Conservation (phyloP, 2,329 filamentous ascomycete genomes). For the Fusarium caatingaense region DNA sequence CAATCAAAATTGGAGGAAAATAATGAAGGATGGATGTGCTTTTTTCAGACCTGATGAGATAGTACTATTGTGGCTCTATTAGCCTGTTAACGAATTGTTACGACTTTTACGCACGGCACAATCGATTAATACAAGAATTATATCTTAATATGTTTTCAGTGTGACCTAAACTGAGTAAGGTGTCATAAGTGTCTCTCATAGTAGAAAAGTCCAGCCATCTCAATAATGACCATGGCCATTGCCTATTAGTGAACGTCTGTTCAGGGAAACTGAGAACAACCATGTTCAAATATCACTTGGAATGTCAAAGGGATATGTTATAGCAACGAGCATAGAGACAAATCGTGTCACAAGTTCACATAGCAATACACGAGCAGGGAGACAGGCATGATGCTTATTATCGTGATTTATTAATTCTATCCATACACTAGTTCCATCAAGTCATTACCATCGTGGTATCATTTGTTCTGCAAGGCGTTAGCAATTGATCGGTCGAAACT, state of each 20-base stretch:
- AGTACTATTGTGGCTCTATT: constrained; percentile 16
- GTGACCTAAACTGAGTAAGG: not conserved
- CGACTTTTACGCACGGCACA: constrained; percentile 38
- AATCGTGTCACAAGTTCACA: not conserved
- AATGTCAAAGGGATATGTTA: rapidly evolving
- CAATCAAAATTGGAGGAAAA: not conserved
- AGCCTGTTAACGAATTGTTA: constrained; percentile 40
- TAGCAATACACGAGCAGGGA: too few relatives aligned
- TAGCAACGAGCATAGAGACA: too few relatives aligned
- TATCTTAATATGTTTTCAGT: not conserved
- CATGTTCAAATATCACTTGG: not conserved
- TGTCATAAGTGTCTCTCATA: too few relatives aligned
- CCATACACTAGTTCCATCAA: constrained; percentile 14
- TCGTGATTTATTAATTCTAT: constrained; percentile 29
- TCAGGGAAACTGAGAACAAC: too few relatives aligned
- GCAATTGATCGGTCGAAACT: not conserved
- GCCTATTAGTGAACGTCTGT: not conserved
- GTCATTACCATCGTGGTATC: constrained; percentile 9
- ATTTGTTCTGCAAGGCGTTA: constrained; percentile 1
- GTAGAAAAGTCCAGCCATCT: not conserved
- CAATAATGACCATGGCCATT: not conserved
- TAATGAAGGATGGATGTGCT: constrained; percentile 9
- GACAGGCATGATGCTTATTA: not conserved
- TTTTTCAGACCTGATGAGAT: constrained; percentile 11
- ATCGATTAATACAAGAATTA: constrained; percentile 32